Evolutionary conservation across 495 filamentous ascomycete genomes (phyloP), one percentile per base, ranked within the genome.

Genomic region (Penicillium pancosmium): DNA sequence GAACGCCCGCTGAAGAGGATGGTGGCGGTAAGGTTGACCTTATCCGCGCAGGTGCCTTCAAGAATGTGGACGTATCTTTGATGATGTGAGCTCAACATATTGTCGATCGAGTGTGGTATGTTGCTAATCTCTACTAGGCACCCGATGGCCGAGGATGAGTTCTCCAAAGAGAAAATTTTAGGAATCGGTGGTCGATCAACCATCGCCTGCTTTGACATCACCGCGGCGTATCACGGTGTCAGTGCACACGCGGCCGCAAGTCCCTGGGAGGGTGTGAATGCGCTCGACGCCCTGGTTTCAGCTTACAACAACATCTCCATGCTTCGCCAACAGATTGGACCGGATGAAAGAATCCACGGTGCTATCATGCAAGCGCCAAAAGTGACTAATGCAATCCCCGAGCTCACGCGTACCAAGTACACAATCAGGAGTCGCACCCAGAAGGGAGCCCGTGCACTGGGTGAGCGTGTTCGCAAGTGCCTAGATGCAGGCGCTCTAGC

Each of bases 1-100:
- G 88, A 13, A 91, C 88, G 0, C 88, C 88, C 0, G 88, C 84
- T 0, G 88, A 91, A 68, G 88, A 91, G 74, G 83, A 82, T 21
- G 85, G 86, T 11, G 87, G 87, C 6, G 88, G 88, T 19, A 90
- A 91, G 65, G 85, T 85, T 55, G 82, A 80, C 48, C 76, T 90
- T 9, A 76, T 90, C 34, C 66, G 87, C 16, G 80, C 77, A 2
- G 86, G 85, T 0, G 88, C 87, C 6, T 90, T 87, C 69, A 72
- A 80, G 34, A 77, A 78, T 16, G 85, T 87, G 15, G 85, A 88
- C 64, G 79, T 89, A 53, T 84, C 75, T n/a, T 72, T 90, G 38
- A 87, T 90, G 70, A 81, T 84, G 41, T 87, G 85, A 68, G 71
- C 56, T n/a, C 19, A 13, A 9, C 10, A 25, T 1, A 1, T 38